Percentiles rank a stretch among this genome's conserved stretches.
Conservation (phyloP, 176 grass and related monocot species). For the Lolium perenne region DNA sequence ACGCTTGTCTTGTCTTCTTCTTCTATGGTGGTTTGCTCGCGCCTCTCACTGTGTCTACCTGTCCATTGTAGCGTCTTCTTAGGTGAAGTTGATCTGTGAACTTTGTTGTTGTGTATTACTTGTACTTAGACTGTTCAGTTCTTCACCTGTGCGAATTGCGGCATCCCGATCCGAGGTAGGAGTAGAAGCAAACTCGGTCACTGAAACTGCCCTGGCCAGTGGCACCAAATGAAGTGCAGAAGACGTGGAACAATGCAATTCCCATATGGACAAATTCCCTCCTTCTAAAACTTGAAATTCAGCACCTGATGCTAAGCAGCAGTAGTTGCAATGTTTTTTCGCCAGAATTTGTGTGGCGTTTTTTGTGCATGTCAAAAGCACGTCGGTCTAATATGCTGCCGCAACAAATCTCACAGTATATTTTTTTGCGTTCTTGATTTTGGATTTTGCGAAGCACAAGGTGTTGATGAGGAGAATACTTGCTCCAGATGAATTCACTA, state of each 20-base stretch:
- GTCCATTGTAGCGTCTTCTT: conserved; percentile 31
- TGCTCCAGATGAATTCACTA: too few species aligned
- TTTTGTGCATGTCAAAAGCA: too few species aligned
- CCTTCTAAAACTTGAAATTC: background rate
- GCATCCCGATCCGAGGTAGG: background rate
- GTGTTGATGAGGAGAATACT: too few species aligned
- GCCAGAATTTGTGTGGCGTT: background rate
- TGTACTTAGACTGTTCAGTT: conserved; percentile 7
- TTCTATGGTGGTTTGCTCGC: background rate
- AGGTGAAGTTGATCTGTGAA: conserved; percentile 23
- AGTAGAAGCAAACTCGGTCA: background rate
- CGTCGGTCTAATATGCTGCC: too few species aligned
- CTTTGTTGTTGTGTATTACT: conserved; percentile 21
- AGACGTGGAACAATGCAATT: background rate
- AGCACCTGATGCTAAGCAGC: background rate
- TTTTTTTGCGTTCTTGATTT: too few species aligned
- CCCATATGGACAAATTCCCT: background rate
- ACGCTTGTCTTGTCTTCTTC: background rate
- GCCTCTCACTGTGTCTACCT: background rate
- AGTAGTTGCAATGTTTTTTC: background rate
- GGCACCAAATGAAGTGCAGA: background rate
- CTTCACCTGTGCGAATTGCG: background rate
- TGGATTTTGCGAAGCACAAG: too few species aligned
- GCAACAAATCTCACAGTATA: too few species aligned
- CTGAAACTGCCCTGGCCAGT: background rate